Conservation (phyloP, 768 basidiomycete genomes). For the Strobilomyces confusus region DNA sequence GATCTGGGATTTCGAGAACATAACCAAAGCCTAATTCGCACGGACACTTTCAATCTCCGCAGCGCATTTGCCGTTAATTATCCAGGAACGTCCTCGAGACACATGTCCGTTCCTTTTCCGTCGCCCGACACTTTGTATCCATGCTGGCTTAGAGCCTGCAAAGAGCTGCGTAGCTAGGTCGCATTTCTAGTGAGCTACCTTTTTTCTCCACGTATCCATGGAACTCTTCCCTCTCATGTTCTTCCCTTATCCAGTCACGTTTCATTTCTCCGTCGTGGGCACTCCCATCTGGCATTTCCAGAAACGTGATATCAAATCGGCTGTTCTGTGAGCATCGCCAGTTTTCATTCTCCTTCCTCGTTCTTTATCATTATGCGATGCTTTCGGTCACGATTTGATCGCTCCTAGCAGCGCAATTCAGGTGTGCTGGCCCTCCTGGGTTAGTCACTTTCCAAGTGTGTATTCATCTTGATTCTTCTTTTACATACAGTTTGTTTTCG, state of each 20-base stretch:
- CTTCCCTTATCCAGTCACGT: conserved; percentile 13
- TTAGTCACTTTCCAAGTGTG: conserved; percentile 22
- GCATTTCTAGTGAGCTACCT: background rate
- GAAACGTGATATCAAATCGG: conserved; percentile 32
- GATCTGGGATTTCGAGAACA: conserved; percentile 39
- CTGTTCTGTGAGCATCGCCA: conserved; percentile 31
- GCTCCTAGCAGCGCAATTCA: conserved; percentile 24
- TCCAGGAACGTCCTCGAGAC: conserved; percentile 32
- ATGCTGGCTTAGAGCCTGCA: background rate
- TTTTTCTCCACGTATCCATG: conserved; percentile 19
- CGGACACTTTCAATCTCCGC: conserved; percentile 33
- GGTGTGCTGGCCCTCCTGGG: conserved; percentile 16
- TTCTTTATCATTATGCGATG: conserved; percentile 29
- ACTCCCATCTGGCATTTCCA: conserved; percentile 26
- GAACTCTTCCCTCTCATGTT: conserved; percentile 8
- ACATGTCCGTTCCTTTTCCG: conserved; percentile 20
- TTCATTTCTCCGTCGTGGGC: conserved; percentile 16
- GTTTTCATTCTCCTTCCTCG: conserved; percentile 22
- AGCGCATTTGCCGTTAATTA: conserved; percentile 26
- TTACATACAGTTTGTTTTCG: conserved; percentile 28
- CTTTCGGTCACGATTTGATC: conserved; percentile 28
- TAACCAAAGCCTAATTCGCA: conserved; percentile 36
- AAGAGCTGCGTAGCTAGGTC: background rate
- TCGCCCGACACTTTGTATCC: conserved; percentile 17
- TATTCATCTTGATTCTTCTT: conserved; percentile 22